phyloP scores from a whole-genome alignment of 2,329 filamentous ascomycete genomes.

The Colletotrichum sp. region DNA sequence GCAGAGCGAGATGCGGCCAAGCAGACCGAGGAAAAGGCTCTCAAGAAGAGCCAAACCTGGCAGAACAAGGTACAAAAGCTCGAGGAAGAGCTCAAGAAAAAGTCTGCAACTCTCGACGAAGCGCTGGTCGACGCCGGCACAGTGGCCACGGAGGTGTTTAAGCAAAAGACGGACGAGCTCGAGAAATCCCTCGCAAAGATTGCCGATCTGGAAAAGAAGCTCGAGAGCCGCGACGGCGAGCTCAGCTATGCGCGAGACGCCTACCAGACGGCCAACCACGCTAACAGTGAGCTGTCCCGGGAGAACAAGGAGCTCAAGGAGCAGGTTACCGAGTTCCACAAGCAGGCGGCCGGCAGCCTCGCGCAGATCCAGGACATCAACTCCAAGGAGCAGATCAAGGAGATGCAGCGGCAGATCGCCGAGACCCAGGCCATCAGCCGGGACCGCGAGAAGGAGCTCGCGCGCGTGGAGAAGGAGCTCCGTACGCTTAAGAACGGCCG shows the following conservation, averaged over 20 bases:
- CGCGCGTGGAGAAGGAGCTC: constrained; percentile 53
- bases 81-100: constrained; percentile 39
- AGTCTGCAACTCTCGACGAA: constrained; percentile 34
- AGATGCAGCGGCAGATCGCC: constrained; percentile 41
- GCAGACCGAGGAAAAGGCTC: constrained; percentile 39
- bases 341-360: constrained; percentile 49
- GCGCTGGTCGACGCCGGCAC: constrained; percentile 31
- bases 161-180: constrained; percentile 45
- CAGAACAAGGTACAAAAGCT: constrained; percentile 42
- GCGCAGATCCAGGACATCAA: constrained; percentile 53
- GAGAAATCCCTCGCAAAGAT: constrained; percentile 44
- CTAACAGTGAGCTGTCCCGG: constrained; percentile 45
- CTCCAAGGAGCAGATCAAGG: constrained; percentile 34
- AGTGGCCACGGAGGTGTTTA: constrained; percentile 27
- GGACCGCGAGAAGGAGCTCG: constrained; percentile 59
- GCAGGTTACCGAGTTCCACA: constrained; percentile 43
- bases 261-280: constrained; percentile 63
- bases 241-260: constrained; percentile 61
- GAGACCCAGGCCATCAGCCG: constrained; percentile 46
- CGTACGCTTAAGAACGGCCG: constrained; percentile 51
- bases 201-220: constrained; percentile 42
- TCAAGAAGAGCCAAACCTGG: constrained; percentile 39
- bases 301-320: constrained; percentile 52
- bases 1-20: constrained; percentile 47
- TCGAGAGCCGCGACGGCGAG: constrained; percentile 44